Evolutionary conservation across 192 early-diverging fungal species (phyloP), one percentile per base, ranked within the genome.

Genomic region (Umbelopsis ramanniana): DNA sequence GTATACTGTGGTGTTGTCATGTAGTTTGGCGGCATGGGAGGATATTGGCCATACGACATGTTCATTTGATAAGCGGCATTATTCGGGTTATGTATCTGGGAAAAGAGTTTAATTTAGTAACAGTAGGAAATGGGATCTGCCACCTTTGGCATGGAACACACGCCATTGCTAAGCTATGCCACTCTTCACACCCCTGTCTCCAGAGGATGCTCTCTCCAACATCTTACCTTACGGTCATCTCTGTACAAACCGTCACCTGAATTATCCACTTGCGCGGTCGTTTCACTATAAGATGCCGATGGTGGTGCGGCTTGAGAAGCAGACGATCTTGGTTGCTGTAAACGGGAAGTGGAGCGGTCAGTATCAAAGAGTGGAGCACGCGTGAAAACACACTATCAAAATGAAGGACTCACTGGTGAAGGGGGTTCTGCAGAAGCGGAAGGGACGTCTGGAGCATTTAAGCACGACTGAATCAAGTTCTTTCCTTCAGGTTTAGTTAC

Each of bases 401-500:
- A 50, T 5, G n/a, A 26, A 14, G 29, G 67, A 23, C 67, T 67
- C 66, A 66, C 50, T 19, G 57, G 52, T 24, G 60, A 52, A 47
- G 46, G 29, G 23, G 46, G 63, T 47, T 47, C 66, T 33, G 66
- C 47, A 47, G 74, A 60, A 2, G 43, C 43, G 11, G 71, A 47
- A 66, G 67, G 19, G 70, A 63, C 8, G 66, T 97, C 95, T 38
- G 92, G 89, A 15, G 93, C 91, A 81, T 95, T 95, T 69, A 97
- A 84, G 77, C 96, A 97, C 3, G 89, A 83, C 74, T 97, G 96
- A 73, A 97, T 97, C 52, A 96, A 82, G 68, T 92, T 93, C 80
- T 96, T 96, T 70, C 94, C 96, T 75, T 96, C 93, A 10, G 92
- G 82, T 82, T 95, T 92, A 21, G 94, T 94, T 52, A 97, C 94